Conservation (phyloP, 2,329 filamentous ascomycete genomes). For the Monilinia fructicola region DNA sequence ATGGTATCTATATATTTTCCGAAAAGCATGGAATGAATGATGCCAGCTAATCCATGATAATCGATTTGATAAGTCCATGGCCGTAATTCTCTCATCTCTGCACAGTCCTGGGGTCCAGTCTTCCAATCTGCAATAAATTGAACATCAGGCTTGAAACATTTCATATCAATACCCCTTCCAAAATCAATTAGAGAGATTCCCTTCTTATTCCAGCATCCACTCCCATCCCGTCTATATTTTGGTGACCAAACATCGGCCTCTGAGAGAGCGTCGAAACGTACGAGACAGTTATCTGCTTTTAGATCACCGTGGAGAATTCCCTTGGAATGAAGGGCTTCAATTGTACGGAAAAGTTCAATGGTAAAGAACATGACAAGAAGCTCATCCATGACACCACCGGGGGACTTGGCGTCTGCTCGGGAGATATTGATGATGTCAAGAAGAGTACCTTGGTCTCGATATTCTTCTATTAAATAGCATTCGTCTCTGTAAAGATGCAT, state of each 20-base stretch:
- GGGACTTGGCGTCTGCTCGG: constrained; percentile 61
- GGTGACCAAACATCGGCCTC: constrained; percentile 51
- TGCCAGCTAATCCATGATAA: constrained; percentile 88
- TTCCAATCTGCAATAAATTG: constrained; percentile 97
- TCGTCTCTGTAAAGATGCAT: constrained; percentile 91
- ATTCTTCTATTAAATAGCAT: constrained; percentile 85
- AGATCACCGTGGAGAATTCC: constrained; percentile 87
- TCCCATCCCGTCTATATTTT: constrained; percentile 72
- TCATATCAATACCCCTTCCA: constrained; percentile 91
- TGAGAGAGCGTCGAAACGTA: constrained; percentile 68
- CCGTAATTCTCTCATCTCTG: constrained; percentile 89
- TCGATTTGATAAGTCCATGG: constrained; percentile 99
- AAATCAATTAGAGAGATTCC: constrained; percentile 92
- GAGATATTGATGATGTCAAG: constrained; percentile 93
- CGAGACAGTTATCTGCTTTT: constrained; percentile 92
- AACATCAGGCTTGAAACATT: constrained; percentile 71
- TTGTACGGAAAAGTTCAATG: constrained; percentile 83
- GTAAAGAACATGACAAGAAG: constrained; percentile 92
- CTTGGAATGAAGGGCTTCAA: constrained; percentile 80
- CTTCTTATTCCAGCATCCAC: constrained; percentile 74
- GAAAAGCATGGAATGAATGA: constrained; percentile 85
- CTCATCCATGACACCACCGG: constrained; percentile 78
- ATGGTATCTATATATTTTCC: constrained; percentile 90
- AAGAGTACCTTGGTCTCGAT: constrained; percentile 83
- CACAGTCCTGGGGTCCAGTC: constrained; percentile 81